Evolutionary conservation across 192 early-diverging fungal genomes (phyloP), one percentile per base, ranked within the genome.

Genomic region (Coemansia reversa): DNA sequence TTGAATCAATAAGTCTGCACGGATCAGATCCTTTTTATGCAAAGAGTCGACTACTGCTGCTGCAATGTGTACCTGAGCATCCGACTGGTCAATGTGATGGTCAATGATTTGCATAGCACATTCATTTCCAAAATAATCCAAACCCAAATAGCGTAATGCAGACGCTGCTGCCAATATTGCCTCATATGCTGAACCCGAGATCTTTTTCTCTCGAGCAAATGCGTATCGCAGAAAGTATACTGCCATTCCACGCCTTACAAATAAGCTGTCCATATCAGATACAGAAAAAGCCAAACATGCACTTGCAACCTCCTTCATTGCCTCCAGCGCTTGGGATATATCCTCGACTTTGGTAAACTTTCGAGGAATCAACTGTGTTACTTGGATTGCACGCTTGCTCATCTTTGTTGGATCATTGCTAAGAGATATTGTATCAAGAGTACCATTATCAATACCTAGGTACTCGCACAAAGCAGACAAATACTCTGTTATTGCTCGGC

Each of bases 341-440:
- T 80, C 77, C 48, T 80, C 77, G 18, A 57, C 20, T n/a, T 62
- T 74, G 19, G 62, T 52, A 52, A 80, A 74, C 47, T 80, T 80
- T 32, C 77, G 50, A 3, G 77, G 77, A 49, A 80, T 42, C 8
- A 51, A 9, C 11, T 51, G 11, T 4, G 39, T 67, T 4, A 66
- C 5, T 45, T 11, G 30, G 5, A 2, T 23, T 0, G 76, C 70
- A 2, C 22, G 52, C 5, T 7, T 12, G 22, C 27, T 18, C 42
- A 72, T 42, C 7, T 14, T 47, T 1, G 11, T 3, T 25, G 67
- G 60, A 16, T 51, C 51, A 30, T 33, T 49, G 24, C 45, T 22
- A 4, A 22, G 20, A 6, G 32, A 20, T 18, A 47, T 1, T 19
- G 28, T 22, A 18, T 54, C 61, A 23, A 80, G 20, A 0, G 24